Evolutionary conservation across 345 rosid genomes (phyloP).

Genomic region (Lumnitzera racemosa): DNA sequence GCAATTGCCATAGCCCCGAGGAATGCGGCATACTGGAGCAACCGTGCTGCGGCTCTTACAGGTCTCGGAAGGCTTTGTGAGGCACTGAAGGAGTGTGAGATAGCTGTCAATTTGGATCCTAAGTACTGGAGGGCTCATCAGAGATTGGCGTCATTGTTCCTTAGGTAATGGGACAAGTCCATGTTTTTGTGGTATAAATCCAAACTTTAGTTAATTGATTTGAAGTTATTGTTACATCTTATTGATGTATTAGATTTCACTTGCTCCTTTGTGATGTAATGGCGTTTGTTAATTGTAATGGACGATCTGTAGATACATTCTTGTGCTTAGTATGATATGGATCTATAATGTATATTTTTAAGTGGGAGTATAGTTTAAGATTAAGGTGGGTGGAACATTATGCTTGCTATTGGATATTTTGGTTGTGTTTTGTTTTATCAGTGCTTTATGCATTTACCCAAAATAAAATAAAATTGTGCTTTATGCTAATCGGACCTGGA

Average conservation of each 20-base stretch:
- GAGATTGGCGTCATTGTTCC: conserved; percentile 64
- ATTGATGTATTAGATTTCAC: not conserved
- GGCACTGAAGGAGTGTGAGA: conserved; percentile 79
- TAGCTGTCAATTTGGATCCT: conserved; percentile 78
- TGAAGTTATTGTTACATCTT: not conserved
- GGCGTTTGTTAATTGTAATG: not conserved
- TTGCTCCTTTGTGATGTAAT: not conserved
- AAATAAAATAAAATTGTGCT: no score
- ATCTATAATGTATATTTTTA: no score
- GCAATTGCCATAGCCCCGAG: conserved; percentile 64
- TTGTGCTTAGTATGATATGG: not conserved
- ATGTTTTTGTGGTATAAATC: no score
- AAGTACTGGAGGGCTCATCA: conserved; percentile 75
- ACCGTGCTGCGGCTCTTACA: conserved; percentile 73
- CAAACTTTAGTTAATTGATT: not conserved
- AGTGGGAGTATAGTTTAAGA: not conserved
- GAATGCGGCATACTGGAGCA: conserved; percentile 68
- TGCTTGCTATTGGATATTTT: no score
- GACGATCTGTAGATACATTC: not conserved
- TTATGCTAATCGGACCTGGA: no score
- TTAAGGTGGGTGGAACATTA: no score
- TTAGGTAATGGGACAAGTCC: conserved; percentile 45
- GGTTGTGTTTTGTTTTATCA: no score
- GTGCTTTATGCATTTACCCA: no score
- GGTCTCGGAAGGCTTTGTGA: conserved; percentile 57